Evolutionary conservation across 305 asterid genomes (phyloP).

Genomic region (Coffea humblotiana): DNA sequence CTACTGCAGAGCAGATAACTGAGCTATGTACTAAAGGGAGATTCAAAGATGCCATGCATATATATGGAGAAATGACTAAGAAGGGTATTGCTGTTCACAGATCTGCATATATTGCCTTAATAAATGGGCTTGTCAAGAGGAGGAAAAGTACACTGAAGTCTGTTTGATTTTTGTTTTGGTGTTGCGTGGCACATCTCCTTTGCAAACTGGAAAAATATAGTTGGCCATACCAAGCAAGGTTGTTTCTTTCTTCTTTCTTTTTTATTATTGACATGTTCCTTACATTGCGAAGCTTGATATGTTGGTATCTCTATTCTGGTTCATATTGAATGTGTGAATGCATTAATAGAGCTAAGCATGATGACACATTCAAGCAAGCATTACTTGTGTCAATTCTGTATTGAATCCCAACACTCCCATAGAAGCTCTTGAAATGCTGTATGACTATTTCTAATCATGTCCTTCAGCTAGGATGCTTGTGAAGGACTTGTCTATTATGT

Average conservation of each 20-base stretch:
- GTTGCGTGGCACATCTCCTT: constrained; percentile 12
- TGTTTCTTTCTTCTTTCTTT: constrained; percentile 6
- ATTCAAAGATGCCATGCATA: constrained; percentile 82
- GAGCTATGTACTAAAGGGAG: constrained; percentile 72
- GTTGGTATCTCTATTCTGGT: background rate
- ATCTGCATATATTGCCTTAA: constrained; percentile 61
- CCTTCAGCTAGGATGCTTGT: background rate
- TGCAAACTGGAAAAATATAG: background rate
- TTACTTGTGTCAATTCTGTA: background rate
- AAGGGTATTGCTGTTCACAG: constrained; percentile 59
- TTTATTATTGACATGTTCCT: background rate
- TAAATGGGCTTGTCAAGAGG: constrained; percentile 80
- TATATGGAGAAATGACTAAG: constrained; percentile 51
- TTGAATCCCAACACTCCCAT: background rate
- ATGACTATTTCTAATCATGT: background rate
- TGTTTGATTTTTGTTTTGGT: constrained; percentile 9
- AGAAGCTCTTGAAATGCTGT: background rate
- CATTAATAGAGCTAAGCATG: background rate
- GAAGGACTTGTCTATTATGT: background rate
- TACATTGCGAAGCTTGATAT: too few relatives aligned
- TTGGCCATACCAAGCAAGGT: constrained; percentile 4
- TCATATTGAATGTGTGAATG: background rate
- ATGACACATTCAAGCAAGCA: background rate
- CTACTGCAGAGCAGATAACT: constrained; percentile 57
- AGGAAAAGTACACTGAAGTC: constrained; percentile 53